phyloP scores from a whole-genome alignment of 768 basidiomycete genomes.

The Mycena sanguinolenta region DNA sequence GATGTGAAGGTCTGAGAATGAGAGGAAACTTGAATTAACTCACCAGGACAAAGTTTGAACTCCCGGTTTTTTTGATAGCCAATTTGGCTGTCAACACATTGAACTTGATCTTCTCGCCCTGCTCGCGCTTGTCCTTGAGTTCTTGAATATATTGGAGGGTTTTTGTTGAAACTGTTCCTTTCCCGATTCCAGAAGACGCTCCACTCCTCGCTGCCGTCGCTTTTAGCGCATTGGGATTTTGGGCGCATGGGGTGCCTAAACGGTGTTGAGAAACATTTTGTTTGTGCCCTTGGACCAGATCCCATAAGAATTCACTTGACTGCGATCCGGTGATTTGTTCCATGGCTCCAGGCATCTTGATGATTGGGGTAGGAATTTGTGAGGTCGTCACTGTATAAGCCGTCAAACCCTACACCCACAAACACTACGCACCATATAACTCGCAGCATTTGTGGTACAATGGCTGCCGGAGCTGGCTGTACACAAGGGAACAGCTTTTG shows the following conservation, averaged over 20 bases:
- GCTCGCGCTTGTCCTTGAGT: background rate
- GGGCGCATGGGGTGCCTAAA: slow-evolving; percentile 3
- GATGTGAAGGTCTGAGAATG: no score
- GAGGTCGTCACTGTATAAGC: no score
- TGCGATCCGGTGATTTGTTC: no score
- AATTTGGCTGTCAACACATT: background rate
- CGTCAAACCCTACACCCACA: slow-evolving; percentile 6
- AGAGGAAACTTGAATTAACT: no score
- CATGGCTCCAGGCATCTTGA: background rate
- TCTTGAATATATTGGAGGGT: background rate
- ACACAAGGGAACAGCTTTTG: no score
- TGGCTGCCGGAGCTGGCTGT: no score
- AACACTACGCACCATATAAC: background rate
- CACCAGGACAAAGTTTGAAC: background rate
- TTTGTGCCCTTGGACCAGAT: background rate
- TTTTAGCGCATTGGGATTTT: slow-evolving; percentile 3
- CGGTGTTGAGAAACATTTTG: no score
- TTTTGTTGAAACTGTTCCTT: no score
- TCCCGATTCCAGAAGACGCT: no score
- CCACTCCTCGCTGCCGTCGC: background rate
- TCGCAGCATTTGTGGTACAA: no score
- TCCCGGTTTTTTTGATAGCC: background rate
- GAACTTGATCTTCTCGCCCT: background rate
- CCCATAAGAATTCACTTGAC: slow-evolving; percentile 11
- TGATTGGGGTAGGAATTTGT: background rate